phyloP scores from a whole-genome alignment of 176 grass and related monocot genomes.

The Carex kokanica region DNA sequence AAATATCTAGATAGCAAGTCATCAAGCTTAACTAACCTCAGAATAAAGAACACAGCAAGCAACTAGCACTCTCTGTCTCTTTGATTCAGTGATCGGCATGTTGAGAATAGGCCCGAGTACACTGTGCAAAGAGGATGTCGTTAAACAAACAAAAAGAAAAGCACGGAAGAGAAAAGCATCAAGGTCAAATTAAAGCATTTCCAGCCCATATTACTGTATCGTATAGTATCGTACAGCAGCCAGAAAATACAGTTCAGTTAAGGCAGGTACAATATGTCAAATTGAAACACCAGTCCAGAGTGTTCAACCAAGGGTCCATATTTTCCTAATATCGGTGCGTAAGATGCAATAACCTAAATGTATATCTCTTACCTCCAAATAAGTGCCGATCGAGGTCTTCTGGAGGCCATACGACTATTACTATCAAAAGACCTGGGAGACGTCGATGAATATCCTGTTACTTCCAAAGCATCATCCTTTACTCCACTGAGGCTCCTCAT shows the following conservation, averaged over 20 bases:
- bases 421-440: conserved; percentile 44
- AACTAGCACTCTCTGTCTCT: conserved; percentile 94
- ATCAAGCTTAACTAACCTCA: conserved; percentile 60
- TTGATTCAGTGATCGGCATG: conserved; percentile 89
- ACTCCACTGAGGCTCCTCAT: conserved; percentile 44
- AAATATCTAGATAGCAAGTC: conserved; percentile 4
- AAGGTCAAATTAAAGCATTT: background rate
- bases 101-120: conserved; percentile 97
- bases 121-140: conserved; percentile 45
- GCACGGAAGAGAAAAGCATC: background rate
- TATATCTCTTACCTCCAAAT: conserved; percentile 74
- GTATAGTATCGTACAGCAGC: background rate
- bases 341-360: conserved; percentile 19
- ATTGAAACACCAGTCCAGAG: background rate
- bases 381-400: conserved; percentile 83
- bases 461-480: conserved; percentile 61
- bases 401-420: conserved; percentile 52
- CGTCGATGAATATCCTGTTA: conserved; percentile 7
- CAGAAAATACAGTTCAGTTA: conserved; percentile 1
- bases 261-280: background rate
- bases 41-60: conserved; percentile 94
- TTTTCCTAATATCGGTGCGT: background rate
- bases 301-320: conserved; percentile 19
- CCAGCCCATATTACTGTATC: background rate
- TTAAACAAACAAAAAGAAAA: background rate